phyloP scores from a whole-genome alignment of 257 asterid species.

The Haberlea rhodopensis region DNA sequence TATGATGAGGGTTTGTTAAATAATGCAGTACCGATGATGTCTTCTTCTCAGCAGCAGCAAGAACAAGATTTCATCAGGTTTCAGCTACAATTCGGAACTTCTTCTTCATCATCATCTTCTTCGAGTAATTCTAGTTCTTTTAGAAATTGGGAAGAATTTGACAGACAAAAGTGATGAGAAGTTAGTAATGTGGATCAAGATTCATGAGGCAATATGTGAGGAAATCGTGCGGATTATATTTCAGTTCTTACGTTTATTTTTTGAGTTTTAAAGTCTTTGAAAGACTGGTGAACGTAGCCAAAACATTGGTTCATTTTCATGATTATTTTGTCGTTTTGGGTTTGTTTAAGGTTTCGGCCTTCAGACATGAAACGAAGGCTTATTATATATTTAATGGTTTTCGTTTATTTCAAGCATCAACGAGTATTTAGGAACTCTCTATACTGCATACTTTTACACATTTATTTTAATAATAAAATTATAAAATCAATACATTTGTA shows the following conservation, averaged over 20 bases:
- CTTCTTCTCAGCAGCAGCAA: slow-evolving; percentile 10
- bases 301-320: not conserved
- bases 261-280: not conserved
- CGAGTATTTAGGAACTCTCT: too few species aligned
- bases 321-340: not conserved
- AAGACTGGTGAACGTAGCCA: not conserved
- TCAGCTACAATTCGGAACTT: slow-evolving; percentile 29
- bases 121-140: slow-evolving; percentile 26
- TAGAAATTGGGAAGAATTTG: slow-evolving; percentile 41
- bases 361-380: too few species aligned
- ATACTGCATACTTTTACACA: too few species aligned
- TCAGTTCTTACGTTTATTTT: not conserved
- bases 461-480: too few species aligned
- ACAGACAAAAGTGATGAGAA: slow-evolving; percentile 24
- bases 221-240: not conserved
- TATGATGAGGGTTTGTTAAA: slow-evolving; percentile 34
- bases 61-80: slow-evolving; percentile 33
- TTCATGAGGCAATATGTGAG: not conserved
- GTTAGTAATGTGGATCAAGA: slow-evolving; percentile 19
- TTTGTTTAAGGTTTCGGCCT: too few species aligned
- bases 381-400: too few species aligned
- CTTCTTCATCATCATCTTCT: slow-evolving; percentile 18
- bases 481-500: too few species aligned
- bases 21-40: not conserved
- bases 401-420: too few species aligned